Evolutionary conservation across 352 stramenopile genomes (phyloP), one percentile per base, ranked within the genome.

Genomic region (Aphanomyces astaci): DNA sequence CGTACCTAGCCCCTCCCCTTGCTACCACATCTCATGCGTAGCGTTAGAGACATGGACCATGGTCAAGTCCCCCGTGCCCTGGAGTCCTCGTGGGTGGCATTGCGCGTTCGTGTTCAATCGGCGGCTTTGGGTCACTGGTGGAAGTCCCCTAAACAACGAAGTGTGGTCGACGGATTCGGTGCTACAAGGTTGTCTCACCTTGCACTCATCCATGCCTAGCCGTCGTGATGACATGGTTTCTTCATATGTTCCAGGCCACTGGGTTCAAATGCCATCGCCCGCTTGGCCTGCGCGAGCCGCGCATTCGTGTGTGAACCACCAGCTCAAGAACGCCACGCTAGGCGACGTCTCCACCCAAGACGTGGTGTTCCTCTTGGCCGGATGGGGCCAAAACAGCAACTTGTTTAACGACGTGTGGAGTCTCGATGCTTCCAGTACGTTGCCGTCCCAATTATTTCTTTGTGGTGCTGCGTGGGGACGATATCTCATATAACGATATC

Each of bases 141-240:
- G 85, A 0, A 91, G 77, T 68, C 85, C 85, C n/a, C 65, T 91
- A 17, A 90, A 85, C 65, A 91, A 90, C 70, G 78, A 90, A 17
- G 82, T 94, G 40, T 94, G 84, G 83, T 85, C 75, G 3, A 88
- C 85, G 0, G 62, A 75, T 0, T 91, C 83, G 0, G 70, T 90
- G n/a, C 62, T 91, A 17, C 66, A 62, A 36, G 79, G 83, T 43
- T 7, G 15, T n/a, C n/a, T n/a, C n/a, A n/a, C n/a, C n/a, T n/a
- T n/a, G n/a, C n/a, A n/a, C n/a, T n/a, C n/a, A n/a, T n/a, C n/a
- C n/a, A n/a, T n/a, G n/a, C n/a, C n/a, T n/a, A n/a, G n/a, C n/a
- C n/a, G n/a, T n/a, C n/a, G n/a, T n/a, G n/a, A n/a, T n/a, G n/a
- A n/a, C n/a, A n/a, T 53, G 4, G 22, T 55, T 25, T 1, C 24